Evolutionary conservation across 257 asterid species (phyloP), one percentile per base, ranked within the genome.

Genomic region (Solanum etuberosum): DNA sequence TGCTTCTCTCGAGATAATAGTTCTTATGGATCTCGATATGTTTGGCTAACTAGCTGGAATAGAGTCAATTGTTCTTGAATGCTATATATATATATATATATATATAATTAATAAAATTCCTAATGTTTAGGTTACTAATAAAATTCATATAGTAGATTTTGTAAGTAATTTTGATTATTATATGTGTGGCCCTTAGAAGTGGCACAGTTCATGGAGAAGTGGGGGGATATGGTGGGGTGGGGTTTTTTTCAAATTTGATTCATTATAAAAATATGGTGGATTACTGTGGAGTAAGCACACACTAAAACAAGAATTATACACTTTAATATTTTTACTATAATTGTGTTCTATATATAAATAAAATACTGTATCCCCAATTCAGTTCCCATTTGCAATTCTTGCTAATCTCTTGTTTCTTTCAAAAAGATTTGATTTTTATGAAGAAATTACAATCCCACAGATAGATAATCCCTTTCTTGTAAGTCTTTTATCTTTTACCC

Each of bases 401-500:
- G 42, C 67, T 80, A 9, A 46, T 78, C 3, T 42, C 82, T 73
- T 73, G 29, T 10, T 71, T 71, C 4, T 16, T 71, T 32, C 14
- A 11, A 35, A 73, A 35, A 73, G 82, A 9, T 73, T 35, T 5
- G 27, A 35, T 73, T 73, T 73, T 21, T 35, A 5, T 38, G 8
- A 20, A 72, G 80, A 71, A 71, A 18, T 32, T 71, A 18, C 42
- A 16, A 20, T 2, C 40, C 42, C 42, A 70, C n/a, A 7, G 78
- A 92, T 93, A 93, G 91, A 91, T 93, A 93, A 92, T 93, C 92
- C 96, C 96, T 95, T 93, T 93, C 91, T 92, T 93, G 98, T 93
- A 96, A 96, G 98, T 92, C 93, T 35, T 54, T 89, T 88, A 43
- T 54, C 63, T 48, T 48, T 48, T 48, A 48, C 57, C 15, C 21